phyloP scores from a whole-genome alignment of 495 filamentous ascomycete species.

The Parathielavia appendiculata region DNA sequence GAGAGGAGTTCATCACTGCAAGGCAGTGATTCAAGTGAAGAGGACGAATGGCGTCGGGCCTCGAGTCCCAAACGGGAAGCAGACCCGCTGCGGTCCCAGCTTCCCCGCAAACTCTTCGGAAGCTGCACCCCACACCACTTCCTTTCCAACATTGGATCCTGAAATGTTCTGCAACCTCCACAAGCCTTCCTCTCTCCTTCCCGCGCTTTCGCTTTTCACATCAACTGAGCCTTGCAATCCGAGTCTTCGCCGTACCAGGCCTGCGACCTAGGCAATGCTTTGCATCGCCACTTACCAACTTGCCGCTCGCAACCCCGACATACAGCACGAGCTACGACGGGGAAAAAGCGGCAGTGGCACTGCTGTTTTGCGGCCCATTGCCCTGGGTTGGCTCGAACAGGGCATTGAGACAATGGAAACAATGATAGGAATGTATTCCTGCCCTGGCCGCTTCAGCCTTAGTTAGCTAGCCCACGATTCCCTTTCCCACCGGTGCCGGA shows the following conservation, averaged over 20 bases:
- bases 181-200: too few species aligned
- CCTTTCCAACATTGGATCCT: background rate
- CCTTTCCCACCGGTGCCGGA: background rate
- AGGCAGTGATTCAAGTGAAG: background rate
- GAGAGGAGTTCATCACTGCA: background rate
- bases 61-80: conserved; percentile 4
- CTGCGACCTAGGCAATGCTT: background rate
- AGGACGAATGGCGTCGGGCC: conserved; percentile 8
- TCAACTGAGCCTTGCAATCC: too few species aligned
- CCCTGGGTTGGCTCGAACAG: background rate
- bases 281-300: background rate
- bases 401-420: background rate
- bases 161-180: too few species aligned
- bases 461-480: background rate
- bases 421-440: too few species aligned
- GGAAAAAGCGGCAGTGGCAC: too few species aligned
- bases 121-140: background rate
- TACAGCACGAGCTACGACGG: too few species aligned
- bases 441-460: too few species aligned
- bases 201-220: background rate
- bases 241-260: too few species aligned
- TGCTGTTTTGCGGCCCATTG: too few species aligned
- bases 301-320: background rate
- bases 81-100: background rate
- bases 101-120: conserved; percentile 8